These are phyloP conservation scores for Oligophagozyma castellii DNA, from an alignment of 1,139 yeast genomes.

Conservation along the genomic window DNA sequence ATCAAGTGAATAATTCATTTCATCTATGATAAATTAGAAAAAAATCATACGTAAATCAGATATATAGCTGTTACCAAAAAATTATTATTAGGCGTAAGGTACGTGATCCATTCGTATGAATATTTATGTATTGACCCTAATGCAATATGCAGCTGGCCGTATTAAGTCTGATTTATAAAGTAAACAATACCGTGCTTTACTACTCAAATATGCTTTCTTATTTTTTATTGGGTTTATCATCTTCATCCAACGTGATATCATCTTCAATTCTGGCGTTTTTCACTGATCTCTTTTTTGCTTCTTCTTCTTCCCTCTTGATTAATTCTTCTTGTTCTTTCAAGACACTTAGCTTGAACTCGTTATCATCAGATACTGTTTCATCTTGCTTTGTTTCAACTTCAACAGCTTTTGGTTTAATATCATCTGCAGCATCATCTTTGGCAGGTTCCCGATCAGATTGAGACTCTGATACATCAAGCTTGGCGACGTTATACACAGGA, in stretches of 20 bases:
- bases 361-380: conserved; percentile 20
- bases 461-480: conserved; percentile 58
- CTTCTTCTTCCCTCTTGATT: conserved; percentile 77
- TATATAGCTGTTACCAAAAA: no score
- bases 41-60: no score
- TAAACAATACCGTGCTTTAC: no score
- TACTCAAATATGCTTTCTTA: no score
- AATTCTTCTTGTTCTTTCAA: conserved; percentile 92
- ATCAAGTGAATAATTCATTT: no score
- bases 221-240: conserved; percentile 26
- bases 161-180: no score
- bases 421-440: conserved; percentile 12
- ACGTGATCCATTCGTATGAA: no score
- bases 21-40: no score
- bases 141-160: no score
- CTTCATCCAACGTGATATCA: conserved; percentile 68
- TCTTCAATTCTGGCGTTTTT: conserved; percentile 57
- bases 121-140: no score
- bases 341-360: conserved; percentile 77
- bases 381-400: conserved; percentile 36
- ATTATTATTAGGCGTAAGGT: no score
- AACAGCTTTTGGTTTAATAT: conserved; percentile 29
- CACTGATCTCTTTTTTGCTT: conserved; percentile 55
- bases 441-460: conserved; percentile 6
- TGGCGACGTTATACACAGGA: conserved; percentile 92